These are phyloP conservation scores for Gymnopilus junonius DNA, from an alignment of 768 basidiomycete species.

Conservation along the genomic window DNA sequence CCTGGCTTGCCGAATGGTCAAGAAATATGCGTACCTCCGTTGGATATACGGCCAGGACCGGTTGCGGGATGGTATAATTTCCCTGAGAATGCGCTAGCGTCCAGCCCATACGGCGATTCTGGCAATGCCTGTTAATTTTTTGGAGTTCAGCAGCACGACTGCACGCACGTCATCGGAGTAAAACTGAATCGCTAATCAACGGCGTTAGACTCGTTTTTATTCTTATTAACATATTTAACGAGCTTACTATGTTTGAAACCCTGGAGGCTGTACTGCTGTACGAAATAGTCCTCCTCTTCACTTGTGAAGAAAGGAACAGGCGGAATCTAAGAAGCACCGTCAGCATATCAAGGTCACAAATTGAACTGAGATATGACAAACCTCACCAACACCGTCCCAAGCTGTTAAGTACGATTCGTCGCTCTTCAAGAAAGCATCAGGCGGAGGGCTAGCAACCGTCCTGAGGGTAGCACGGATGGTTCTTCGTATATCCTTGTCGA, in stretches of 20 bases:
- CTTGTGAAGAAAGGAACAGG: constrained; percentile 61
- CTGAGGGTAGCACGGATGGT: constrained; percentile 61
- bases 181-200: constrained; percentile 61
- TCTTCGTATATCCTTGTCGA: constrained; percentile 59
- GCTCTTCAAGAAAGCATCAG: constrained; percentile 55
- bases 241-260: constrained; percentile 65
- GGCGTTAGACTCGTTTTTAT: background rate
- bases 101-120: constrained; percentile 50
- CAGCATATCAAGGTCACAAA: background rate
- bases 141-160: background rate
- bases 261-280: constrained; percentile 60
- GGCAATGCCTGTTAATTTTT: background rate
- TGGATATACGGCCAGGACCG: constrained; percentile 47
- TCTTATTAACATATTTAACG: background rate
- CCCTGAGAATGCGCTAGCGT: constrained; percentile 45
- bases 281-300: constrained; percentile 73
- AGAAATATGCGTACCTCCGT: constrained; percentile 33
- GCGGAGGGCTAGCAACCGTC: constrained; percentile 57
- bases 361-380: constrained; percentile 9
- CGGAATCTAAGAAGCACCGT: constrained; percentile 47
- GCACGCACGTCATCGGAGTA: constrained; percentile 56
- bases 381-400: constrained; percentile 52
- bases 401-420: constrained; percentile 53
- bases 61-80: constrained; percentile 47
- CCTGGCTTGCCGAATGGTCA: too few species aligned